A percentile compares a stretch with the other conserved stretches of the same genome.
Evolutionary conservation across 176 grass and related monocot species (phyloP).

Genomic region (Themeda triandra): DNA sequence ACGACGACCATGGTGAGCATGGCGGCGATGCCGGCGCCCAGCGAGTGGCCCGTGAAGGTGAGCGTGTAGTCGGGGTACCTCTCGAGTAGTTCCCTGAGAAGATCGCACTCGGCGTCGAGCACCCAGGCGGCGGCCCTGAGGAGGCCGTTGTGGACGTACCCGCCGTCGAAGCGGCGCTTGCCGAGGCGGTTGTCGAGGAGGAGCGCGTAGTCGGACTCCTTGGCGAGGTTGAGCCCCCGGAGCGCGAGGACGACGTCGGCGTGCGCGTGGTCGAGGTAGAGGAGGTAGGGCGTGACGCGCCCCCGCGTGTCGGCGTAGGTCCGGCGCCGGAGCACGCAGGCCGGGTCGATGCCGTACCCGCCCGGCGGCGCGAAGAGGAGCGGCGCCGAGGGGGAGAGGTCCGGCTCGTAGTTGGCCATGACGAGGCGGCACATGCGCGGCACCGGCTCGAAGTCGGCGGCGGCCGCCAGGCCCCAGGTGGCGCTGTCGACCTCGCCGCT

Average conservation of each 20-base stretch:
- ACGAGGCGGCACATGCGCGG: conserved; percentile 85
- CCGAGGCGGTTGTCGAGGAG: conserved; percentile 84
- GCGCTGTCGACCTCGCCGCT: conserved; percentile 68
- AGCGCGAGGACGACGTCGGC: conserved; percentile 75
- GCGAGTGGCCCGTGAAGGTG: conserved; percentile 74
- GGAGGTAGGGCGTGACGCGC: conserved; percentile 74
- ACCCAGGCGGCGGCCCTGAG: conserved; percentile 72
- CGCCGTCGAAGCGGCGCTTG: conserved; percentile 74
- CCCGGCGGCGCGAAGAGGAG: conserved; percentile 19
- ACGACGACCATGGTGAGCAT: conserved; percentile 78
- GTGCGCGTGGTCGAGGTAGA: conserved; percentile 81
- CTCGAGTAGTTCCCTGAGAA: conserved; percentile 55
- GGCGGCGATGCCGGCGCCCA: conserved; percentile 71
- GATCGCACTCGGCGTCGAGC: conserved; percentile 70
- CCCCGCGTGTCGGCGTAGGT: conserved; percentile 63
- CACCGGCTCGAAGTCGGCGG: conserved; percentile 66
- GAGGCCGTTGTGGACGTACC: conserved; percentile 88
- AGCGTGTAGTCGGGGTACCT: conserved; percentile 60
- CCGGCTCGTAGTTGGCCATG: conserved; percentile 76
- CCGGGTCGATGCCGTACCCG: conserved; percentile 32
- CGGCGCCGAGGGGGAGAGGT: conserved; percentile 18
- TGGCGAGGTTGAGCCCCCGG: conserved; percentile 68
- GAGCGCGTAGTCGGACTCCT: conserved; percentile 77
- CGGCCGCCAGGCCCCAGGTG: conserved; percentile 64
- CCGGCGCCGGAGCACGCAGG: conserved; percentile 50